phyloP scores from a whole-genome alignment of 2,329 filamentous ascomycete genomes.

The Diaporthe australafricana region DNA sequence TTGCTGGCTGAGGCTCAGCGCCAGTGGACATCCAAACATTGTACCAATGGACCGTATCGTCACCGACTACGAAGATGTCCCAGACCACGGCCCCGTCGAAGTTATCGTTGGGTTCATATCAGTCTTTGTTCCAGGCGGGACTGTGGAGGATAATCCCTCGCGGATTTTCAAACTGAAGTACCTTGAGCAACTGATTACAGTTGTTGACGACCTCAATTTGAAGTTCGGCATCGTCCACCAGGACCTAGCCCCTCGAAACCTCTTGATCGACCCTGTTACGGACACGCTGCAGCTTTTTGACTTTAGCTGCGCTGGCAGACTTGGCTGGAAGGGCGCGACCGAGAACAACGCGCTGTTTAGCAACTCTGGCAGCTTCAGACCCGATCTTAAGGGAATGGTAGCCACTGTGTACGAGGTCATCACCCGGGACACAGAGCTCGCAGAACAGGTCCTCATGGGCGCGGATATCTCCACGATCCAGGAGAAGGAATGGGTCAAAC shows the following conservation, averaged over 20 bases:
- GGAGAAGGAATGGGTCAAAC: constrained; percentile 20
- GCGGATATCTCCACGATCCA: constrained; percentile 33
- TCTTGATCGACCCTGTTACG: constrained; percentile 49
- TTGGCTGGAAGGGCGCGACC: neutral
- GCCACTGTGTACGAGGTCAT: constrained; percentile 50
- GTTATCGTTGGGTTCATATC: constrained; percentile 41
- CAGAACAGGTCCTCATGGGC: constrained; percentile 42
- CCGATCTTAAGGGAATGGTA: constrained; percentile 50
- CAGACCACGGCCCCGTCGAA: neutral
- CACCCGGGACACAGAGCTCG: constrained; percentile 44
- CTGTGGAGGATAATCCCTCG: constrained; percentile 45
- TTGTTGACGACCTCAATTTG: constrained; percentile 53
- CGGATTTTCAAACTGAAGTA: constrained; percentile 50
- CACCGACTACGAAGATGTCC: constrained; percentile 14
- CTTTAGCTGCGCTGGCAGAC: constrained; percentile 44
- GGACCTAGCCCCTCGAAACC: constrained; percentile 52
- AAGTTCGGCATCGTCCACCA: constrained; percentile 51
- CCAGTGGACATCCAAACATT: constrained; percentile 22
- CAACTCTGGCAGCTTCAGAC: constrained; percentile 38
- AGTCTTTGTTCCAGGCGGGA: constrained; percentile 49
- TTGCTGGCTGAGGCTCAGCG: constrained; percentile 23
- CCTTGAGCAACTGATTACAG: constrained; percentile 49
- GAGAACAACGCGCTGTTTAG: neutral
- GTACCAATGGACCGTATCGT: neutral
- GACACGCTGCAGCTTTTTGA: constrained; percentile 51